These are phyloP conservation scores for Azolla pinnata DNA, from an alignment of 75 land plant species.

Conservation along the genomic window DNA sequence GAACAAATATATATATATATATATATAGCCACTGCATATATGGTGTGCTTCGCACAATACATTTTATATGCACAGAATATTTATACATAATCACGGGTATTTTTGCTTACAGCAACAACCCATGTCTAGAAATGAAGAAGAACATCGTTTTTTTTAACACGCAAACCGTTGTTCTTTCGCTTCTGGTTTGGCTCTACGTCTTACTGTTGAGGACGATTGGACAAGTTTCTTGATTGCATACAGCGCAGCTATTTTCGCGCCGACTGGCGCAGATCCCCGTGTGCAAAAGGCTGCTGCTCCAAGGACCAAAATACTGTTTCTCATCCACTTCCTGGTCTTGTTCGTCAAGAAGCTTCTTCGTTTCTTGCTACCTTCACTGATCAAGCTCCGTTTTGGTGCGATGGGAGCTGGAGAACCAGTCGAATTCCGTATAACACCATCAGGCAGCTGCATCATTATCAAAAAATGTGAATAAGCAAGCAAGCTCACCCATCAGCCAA, in stretches of 20 bases:
- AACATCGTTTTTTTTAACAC: no score
- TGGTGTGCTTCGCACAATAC: no score
- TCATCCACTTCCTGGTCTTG: constrained; percentile 27
- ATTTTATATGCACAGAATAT: no score
- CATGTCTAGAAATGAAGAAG: no score
- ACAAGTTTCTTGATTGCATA: constrained; percentile 48
- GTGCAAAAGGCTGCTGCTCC: constrained; percentile 59
- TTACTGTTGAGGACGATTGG: constrained; percentile 15
- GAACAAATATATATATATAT: no score
- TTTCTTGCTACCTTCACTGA: not conserved
- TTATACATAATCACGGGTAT: no score
- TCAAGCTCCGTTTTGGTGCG: not conserved
- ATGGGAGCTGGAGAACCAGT: not conserved
- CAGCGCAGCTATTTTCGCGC: constrained; percentile 70
- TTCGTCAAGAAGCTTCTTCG: not conserved
- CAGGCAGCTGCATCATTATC: constrained; percentile 25
- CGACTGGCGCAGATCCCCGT: constrained; percentile 49
- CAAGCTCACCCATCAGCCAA: not conserved
- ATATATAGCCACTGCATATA: no score
- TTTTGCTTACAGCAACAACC: no score
- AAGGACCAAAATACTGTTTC: constrained; percentile 54
- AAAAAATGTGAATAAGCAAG: not conserved
- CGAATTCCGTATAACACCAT: constrained; percentile 7
- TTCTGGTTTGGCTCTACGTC: no score
- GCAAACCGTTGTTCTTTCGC: no score